Evolutionary conservation across 176 grass and related monocot genomes (phyloP), one percentile per base, ranked within the genome.

Genomic region (Olyra latifolia): DNA sequence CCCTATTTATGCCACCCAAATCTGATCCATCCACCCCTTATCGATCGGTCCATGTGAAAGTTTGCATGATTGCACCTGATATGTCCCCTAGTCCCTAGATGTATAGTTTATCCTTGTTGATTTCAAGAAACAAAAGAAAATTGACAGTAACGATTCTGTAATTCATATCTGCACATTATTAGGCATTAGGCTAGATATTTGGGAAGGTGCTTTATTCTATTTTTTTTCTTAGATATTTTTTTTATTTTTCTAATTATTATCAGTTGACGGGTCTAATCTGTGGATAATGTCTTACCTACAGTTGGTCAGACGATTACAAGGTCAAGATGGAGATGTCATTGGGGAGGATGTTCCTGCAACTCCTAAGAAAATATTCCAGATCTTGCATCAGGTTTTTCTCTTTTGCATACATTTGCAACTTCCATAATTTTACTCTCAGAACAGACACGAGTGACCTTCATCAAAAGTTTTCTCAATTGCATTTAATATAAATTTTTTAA

Each of bases 281-380:
- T 63, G 14, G 17, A 74, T 75, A 22, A 63, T 68, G 17, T 72
- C 47, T 87, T 65, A 25, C 85, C 55, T 95, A 86, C 82, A 98
- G 96, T 91, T 98, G 78, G 92, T 98, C 56, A 95, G 96, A 77
- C 83, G 87, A 56, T 95, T 99, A 79, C 96, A 95, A 91, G 84
- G 81, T 80, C 96, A 99, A 89, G 96, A 99, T 82, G 92, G 90
- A 71, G 90, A 95, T 89, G 86, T 88, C 14, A 85, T 74, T 83
- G 92, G 96, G 78, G 96, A 95, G 81, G 92, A 99, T 66, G 86
- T 89, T 68, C 88, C 90, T 69, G 87, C 88, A 53, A 95, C 96
- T 71, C 96, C 96, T 30, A 99, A 99, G 79, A 95, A 95, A 91
- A 95, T 99, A 80, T 99, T 95, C 56, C 96, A 99, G 82, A 99